Conservation (phyloP, 164 flowering plant species). For the Vitis rotundifolia region DNA sequence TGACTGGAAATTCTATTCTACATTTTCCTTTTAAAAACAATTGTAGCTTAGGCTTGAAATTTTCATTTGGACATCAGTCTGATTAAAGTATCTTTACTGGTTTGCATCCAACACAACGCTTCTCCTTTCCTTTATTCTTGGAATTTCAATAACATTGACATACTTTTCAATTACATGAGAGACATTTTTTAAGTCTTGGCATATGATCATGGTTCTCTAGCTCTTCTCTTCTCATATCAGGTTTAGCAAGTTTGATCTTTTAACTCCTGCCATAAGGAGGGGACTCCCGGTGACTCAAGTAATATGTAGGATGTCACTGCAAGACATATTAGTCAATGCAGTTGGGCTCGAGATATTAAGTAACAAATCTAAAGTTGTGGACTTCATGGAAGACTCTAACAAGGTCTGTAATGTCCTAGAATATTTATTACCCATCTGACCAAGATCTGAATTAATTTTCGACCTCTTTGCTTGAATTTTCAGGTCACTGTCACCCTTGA, state of each 20-base stretch:
- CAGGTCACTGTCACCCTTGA: conserved; percentile 34
- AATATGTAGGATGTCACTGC: conserved; percentile 29
- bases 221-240: conserved; percentile 8
- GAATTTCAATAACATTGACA: too few relatives aligned
- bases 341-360: conserved; percentile 27
- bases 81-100: too few relatives aligned
- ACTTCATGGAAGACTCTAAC: conserved; percentile 29
- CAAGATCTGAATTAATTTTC: neutral
- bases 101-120: too few relatives aligned
- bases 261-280: conserved; percentile 31
- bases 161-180: too few relatives aligned
- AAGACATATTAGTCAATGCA: conserved; percentile 32
- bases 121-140: too few relatives aligned
- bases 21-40: too few relatives aligned
- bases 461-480: neutral
- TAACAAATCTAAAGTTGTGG: conserved; percentile 31
- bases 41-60: too few relatives aligned
- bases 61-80: too few relatives aligned
- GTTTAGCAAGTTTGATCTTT: conserved; percentile 30
- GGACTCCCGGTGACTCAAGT: conserved; percentile 39
- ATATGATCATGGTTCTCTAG: too few relatives aligned
- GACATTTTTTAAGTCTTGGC: too few relatives aligned
- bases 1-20: too few relatives aligned
- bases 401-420: conserved; percentile 20
- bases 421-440: too few relatives aligned